These are phyloP conservation scores for Boletellus emodensis DNA, from an alignment of 768 basidiomycete species.

Conservation along the genomic window DNA sequence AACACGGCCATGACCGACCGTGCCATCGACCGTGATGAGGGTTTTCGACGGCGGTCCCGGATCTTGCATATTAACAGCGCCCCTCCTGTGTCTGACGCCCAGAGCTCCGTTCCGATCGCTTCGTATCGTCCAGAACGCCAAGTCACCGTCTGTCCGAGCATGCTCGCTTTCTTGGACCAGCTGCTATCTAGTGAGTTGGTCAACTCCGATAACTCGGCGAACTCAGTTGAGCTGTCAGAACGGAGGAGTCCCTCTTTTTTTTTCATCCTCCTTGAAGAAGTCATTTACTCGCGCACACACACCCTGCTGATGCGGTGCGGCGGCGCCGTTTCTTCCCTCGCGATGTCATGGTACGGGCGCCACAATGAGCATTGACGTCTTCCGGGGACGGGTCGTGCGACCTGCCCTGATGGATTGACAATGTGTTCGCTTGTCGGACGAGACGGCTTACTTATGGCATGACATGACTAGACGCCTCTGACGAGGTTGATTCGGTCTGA, in stretches of 20 bases:
- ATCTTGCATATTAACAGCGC: background rate
- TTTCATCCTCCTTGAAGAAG: background rate
- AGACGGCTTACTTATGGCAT: background rate
- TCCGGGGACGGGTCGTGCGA: background rate
- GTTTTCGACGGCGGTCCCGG: background rate
- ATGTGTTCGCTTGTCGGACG: background rate
- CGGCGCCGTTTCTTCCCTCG: constrained; percentile 13
- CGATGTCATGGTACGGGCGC: constrained; percentile 2
- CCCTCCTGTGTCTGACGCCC: background rate
- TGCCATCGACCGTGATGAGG: background rate
- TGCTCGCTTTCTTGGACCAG: background rate
- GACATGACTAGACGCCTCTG: too few species aligned
- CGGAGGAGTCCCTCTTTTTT: background rate
- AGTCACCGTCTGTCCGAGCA: constrained; percentile 8
- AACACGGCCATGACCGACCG: background rate
- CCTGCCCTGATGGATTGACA: background rate
- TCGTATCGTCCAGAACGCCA: constrained; percentile 8
- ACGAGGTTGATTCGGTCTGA: too few species aligned
- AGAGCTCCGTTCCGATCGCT: constrained; percentile 17
- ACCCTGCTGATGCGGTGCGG: constrained; percentile 15
- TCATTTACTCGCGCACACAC: too few species aligned
- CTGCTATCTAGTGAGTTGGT: background rate
- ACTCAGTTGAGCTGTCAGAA: constrained; percentile 5
- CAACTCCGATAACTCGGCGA: background rate
- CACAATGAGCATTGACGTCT: constrained; percentile 14